These are phyloP conservation scores for Cladophialophora bantiana DNA, from an alignment of 2,329 filamentous ascomycete genomes.

Conservation along the genomic window DNA sequence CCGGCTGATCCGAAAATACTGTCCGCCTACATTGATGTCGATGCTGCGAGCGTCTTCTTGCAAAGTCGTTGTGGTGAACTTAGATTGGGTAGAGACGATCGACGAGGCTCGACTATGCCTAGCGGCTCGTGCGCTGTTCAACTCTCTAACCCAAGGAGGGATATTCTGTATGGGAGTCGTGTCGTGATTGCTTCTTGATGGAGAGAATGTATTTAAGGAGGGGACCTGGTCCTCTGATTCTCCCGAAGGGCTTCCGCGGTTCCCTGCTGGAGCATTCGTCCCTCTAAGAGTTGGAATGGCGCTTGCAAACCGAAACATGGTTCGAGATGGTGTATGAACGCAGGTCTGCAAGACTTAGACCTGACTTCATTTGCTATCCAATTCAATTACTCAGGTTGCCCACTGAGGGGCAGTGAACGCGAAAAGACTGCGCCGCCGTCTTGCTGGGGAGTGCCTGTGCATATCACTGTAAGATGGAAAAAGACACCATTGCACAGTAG, in stretches of 20 bases:
- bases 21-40: slow-evolving; percentile 43
- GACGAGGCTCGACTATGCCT: slow-evolving; percentile 44
- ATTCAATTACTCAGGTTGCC: neutral
- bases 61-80: slow-evolving; percentile 42
- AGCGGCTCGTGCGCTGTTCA: slow-evolving; percentile 30
- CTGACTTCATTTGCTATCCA: neutral
- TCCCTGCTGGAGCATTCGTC: neutral
- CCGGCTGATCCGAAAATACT: slow-evolving; percentile 45
- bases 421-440: neutral
- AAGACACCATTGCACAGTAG: neutral
- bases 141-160: slow-evolving; percentile 36
- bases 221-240: slow-evolving; percentile 24
- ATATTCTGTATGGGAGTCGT: slow-evolving; percentile 12
- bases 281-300: slow-evolving; percentile 18
- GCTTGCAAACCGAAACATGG: slow-evolving; percentile 28
- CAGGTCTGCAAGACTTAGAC: neutral
- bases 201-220: slow-evolving; percentile 1
- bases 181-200: slow-evolving; percentile 11
- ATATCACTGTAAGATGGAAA: neutral
- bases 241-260: slow-evolving; percentile 4
- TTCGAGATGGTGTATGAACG: neutral
- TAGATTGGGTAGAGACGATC: slow-evolving; percentile 44
- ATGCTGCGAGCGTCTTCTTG: slow-evolving; percentile 43
- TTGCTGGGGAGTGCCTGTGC: neutral
- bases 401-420: neutral